phyloP scores from a whole-genome alignment of 441 rosid species.

The Gossypium schwendimanii region DNA sequence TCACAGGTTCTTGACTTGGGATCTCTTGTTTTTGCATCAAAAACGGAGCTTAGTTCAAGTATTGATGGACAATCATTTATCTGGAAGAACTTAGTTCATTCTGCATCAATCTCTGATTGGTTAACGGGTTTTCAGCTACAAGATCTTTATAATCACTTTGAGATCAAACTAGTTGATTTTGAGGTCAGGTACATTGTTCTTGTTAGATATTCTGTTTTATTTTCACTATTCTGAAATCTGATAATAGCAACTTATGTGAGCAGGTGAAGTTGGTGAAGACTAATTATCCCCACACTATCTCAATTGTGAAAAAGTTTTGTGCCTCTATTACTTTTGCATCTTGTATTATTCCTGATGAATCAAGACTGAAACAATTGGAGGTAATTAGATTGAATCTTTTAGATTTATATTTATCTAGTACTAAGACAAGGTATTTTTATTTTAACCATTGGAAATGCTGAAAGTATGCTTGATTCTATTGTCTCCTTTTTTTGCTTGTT shows the following conservation, averaged over 20 bases:
- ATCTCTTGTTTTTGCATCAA: constrained; percentile 42
- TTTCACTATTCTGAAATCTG: constrained; percentile 14
- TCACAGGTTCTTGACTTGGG: constrained; percentile 51
- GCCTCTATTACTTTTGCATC: constrained; percentile 40
- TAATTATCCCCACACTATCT: constrained; percentile 31
- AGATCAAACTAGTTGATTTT: constrained; percentile 45
- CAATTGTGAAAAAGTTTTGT: constrained; percentile 55
- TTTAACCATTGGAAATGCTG: not conserved
- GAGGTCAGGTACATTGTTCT: constrained; percentile 41
- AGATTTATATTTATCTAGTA: not conserved
- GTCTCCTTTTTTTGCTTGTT: not conserved
- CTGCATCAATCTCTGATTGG: constrained; percentile 25
- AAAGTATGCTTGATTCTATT: not conserved
- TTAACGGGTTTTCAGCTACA: constrained; percentile 33
- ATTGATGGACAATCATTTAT: constrained; percentile 31
- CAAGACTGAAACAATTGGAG: constrained; percentile 67
- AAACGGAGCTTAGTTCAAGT: constrained; percentile 28
- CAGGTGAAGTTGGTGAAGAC: constrained; percentile 53
- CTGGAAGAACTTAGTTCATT: constrained; percentile 27
- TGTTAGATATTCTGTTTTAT: constrained; percentile 14
- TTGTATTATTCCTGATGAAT: constrained; percentile 65
- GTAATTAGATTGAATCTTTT: constrained; percentile 34
- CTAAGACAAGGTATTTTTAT: not conserved
- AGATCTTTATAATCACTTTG: constrained; percentile 54
- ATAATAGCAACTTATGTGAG: constrained; percentile 22